Evolutionary conservation across 75 land plant genomes (phyloP), one percentile per base, ranked within the genome.

Genomic region (Pinus tabuliformis): DNA sequence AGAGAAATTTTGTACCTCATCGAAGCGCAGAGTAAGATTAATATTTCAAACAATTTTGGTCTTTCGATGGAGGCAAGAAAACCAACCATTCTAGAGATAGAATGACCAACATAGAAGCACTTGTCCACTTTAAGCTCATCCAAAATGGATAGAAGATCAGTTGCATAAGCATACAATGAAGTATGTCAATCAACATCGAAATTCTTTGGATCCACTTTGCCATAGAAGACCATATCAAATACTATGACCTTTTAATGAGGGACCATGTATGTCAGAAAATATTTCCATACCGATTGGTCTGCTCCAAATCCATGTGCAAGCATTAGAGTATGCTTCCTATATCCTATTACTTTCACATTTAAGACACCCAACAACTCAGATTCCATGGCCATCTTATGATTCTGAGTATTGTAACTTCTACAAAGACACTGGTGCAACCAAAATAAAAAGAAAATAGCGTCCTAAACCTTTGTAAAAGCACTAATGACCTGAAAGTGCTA

Each of bases 301-400:
- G 74, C 79, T 33, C 82, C 82, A 59, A 81, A 81, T 13, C 82
- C 82, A 70, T 81, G 82, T 16, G 82, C 64, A 36, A 81, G 73
- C 54, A 81, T 72, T 21, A 81, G 52, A 15, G 77, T 42, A 73
- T 57, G 58, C 3, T 81, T 59, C 24, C 82, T 81, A 39, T 37
- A 76, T 5, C 81, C 82, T 2, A 81, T 42, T 28, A 81, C 65
- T 26, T 73, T 49, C 39, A 78, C 73, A 64, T 81, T 81, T 20
- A 58, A 58, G 59, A 18, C 59, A 4, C 86, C 83, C 57, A 88
- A 56, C 13, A 88, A 75, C 20, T 4, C 59, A 18, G 59, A 58
- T 16, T 58, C 20, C 59, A 58, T 5, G 20, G 5, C 5, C 59
- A 58, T 58, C 59, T 58, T 18, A 45, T 45, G 6, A 0, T 45